Conservation (phyloP, 805 yeast genomes). For the Brettanomyces bruxellensis region DNA sequence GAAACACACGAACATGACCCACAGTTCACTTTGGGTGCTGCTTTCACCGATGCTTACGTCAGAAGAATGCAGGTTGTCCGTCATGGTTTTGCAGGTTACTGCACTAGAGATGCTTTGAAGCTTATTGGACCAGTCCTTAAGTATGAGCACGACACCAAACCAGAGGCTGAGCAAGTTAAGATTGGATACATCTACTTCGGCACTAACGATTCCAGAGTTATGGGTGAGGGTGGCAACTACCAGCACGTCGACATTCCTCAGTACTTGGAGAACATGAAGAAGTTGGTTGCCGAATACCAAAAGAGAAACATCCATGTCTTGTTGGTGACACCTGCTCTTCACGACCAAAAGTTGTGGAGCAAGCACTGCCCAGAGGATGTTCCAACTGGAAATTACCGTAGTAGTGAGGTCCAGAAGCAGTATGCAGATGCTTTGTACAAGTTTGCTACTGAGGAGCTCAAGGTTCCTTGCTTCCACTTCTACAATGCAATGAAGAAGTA, state of each 20-base stretch:
- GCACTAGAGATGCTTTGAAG: conserved; percentile 47
- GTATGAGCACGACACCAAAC: conserved; percentile 31
- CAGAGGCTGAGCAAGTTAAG: conserved; percentile 25
- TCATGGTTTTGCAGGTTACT: conserved; percentile 76
- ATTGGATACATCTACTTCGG: conserved; percentile 63
- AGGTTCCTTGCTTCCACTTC: conserved; percentile 52
- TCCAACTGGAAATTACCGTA: conserved; percentile 33
- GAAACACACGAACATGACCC: background rate
- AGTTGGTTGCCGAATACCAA: conserved; percentile 32
- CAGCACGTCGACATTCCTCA: conserved; percentile 40
- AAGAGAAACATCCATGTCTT: conserved; percentile 40
- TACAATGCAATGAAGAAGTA: conserved; percentile 26
- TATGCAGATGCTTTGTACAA: conserved; percentile 44
- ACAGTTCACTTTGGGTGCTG: conserved; percentile 25
- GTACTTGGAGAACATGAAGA: conserved; percentile 38
- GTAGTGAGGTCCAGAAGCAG: conserved; percentile 31
- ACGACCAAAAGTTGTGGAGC: conserved; percentile 37
- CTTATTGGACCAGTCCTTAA: conserved; percentile 42
- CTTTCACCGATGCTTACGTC: conserved; percentile 31
- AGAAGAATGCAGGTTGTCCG: conserved; percentile 60
- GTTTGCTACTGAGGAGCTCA: conserved; percentile 32
- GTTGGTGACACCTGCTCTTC: conserved; percentile 55
- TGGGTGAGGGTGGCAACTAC: conserved; percentile 28
- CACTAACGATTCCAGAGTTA: conserved; percentile 53
- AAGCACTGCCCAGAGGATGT: conserved; percentile 25